Evolutionary conservation across 176 grass and related monocot species (phyloP).

Genomic region (Microstegium vimineum): DNA sequence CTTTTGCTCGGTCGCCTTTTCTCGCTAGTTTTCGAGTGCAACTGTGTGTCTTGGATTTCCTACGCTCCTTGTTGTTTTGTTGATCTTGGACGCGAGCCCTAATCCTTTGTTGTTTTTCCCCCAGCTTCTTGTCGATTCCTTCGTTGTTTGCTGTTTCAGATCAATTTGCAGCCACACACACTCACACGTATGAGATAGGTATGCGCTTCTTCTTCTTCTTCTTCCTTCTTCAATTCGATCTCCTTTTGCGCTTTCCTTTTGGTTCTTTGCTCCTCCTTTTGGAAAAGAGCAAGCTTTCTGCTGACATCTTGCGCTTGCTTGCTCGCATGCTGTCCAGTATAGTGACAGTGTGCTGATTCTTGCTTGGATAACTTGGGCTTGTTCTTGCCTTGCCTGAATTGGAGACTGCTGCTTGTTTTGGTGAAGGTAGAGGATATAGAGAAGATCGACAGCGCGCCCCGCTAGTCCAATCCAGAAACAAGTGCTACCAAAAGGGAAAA

Average conservation of each 20-base stretch:
- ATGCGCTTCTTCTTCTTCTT: neutral
- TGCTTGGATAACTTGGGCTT: neutral
- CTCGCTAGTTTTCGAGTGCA: conserved; percentile 62
- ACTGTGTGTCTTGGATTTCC: conserved; percentile 72
- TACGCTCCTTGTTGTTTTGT: conserved; percentile 65
- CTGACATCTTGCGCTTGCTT: neutral
- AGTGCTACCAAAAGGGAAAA: conserved; percentile 17
- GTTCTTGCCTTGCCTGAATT: conserved; percentile 32
- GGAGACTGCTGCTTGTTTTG: conserved; percentile 22
- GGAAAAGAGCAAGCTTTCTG: conserved; percentile 29
- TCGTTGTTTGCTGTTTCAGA: conserved; percentile 27
- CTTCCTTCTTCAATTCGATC: conserved; percentile 22
- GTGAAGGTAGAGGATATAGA: conserved; percentile 2
- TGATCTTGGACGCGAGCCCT: conserved; percentile 48
- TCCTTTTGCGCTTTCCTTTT: conserved; percentile 36
- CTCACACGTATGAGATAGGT: conserved; percentile 21
- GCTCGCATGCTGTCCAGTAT: conserved; percentile 28
- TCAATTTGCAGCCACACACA: conserved; percentile 27
- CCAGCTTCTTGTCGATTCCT: conserved; percentile 39
- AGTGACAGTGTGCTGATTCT: conserved; percentile 29
- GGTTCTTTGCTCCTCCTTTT: conserved; percentile 35
- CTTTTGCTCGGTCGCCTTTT: conserved; percentile 1
- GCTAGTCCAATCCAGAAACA: conserved; percentile 8
- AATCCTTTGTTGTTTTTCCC: conserved; percentile 39
- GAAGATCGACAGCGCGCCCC: neutral